Evolutionary conservation across 106 monocot species (phyloP).

Genomic region (Platanthera zijinensis): DNA sequence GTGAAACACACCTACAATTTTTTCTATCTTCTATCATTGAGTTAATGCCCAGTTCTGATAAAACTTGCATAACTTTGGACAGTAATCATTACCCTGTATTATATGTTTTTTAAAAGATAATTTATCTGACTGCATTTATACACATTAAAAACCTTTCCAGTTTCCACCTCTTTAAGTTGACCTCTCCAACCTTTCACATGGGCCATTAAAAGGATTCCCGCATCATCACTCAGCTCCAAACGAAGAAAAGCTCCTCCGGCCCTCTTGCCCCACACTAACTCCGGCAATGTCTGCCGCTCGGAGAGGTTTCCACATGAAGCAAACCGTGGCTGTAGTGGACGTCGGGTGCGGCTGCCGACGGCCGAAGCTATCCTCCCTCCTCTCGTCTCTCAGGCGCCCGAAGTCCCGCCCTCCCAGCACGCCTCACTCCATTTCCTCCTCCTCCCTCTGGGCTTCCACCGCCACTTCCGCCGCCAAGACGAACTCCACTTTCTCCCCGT

Average conservation of each 20-base stretch:
- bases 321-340: constrained; percentile 24
- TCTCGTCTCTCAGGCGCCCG: constrained; percentile 1
- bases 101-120: too few species aligned
- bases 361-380: constrained; percentile 22
- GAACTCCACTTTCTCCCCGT: neutral
- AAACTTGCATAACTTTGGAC: too few species aligned
- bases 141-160: too few species aligned
- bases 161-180: too few species aligned
- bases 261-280: neutral
- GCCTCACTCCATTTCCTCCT: neutral
- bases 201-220: too few species aligned
- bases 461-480: constrained; percentile 6
- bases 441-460: neutral
- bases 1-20: too few species aligned
- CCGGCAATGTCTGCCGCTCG: neutral
- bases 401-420: neutral
- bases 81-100: too few species aligned
- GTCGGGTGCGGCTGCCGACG: constrained; percentile 29
- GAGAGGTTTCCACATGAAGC: neutral
- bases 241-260: neutral
- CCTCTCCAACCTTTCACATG: too few species aligned
- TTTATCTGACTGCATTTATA: too few species aligned
- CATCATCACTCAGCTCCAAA: too few species aligned
- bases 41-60: too few species aligned
- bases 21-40: too few species aligned